Conservation (phyloP, 2,329 filamentous ascomycete species). For the Herpotrichia juniperi region DNA sequence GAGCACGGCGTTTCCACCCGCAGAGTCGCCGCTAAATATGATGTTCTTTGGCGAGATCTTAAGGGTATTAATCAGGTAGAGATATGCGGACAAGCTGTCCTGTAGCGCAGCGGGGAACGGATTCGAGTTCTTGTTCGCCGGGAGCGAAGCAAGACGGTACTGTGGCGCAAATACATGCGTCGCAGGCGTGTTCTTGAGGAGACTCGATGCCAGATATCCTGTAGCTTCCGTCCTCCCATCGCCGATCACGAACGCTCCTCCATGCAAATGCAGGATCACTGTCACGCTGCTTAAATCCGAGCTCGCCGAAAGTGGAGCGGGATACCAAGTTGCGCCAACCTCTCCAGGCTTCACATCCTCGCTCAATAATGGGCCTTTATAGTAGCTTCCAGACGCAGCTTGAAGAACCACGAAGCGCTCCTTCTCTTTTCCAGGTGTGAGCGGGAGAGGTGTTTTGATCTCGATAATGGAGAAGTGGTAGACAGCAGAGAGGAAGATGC, state of each 20-base stretch:
- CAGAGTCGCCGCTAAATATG: slow-evolving; percentile 56
- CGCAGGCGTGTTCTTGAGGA: slow-evolving; percentile 45
- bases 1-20: slow-evolving; percentile 56
- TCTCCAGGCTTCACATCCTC: slow-evolving; percentile 41
- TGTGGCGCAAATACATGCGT: slow-evolving; percentile 53
- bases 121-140: slow-evolving; percentile 39
- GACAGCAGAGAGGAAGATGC: slow-evolving; percentile 40
- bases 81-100: slow-evolving; percentile 55
- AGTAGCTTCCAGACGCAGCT: slow-evolving; percentile 23
- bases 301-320: slow-evolving; percentile 25
- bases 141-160: slow-evolving; percentile 56
- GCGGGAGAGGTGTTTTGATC: slow-evolving; percentile 33
- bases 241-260: slow-evolving; percentile 55
- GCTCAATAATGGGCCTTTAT: slow-evolving; percentile 41
- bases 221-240: slow-evolving; percentile 47
- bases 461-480: slow-evolving; percentile 39
- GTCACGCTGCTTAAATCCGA: slow-evolving; percentile 24
- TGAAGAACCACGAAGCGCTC: slow-evolving; percentile 45
- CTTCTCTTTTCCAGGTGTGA: slow-evolving; percentile 46
- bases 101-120: slow-evolving; percentile 59
- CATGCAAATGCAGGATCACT: slow-evolving; percentile 57
- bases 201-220: slow-evolving; percentile 34
- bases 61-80: slow-evolving; percentile 52
- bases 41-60: slow-evolving; percentile 49
- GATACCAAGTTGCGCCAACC: slow-evolving; percentile 53